phyloP scores from a whole-genome alignment of 75 land plant species.

The Sequoia sempervirens region DNA sequence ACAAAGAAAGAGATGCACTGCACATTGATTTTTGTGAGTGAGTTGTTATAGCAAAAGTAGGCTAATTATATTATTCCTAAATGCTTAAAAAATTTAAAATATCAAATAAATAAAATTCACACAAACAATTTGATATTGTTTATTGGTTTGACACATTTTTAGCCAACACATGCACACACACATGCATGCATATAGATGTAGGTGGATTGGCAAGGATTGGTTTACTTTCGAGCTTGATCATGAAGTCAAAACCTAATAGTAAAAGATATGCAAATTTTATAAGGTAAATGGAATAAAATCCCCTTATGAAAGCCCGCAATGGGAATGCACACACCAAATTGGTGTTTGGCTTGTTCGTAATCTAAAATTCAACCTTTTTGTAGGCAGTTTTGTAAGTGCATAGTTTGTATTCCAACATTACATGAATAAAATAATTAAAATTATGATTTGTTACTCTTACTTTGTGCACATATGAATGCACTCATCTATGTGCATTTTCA shows the following conservation, averaged over 20 bases:
- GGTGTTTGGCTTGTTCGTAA: no score
- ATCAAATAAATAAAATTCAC: not conserved
- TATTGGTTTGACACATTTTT: not conserved
- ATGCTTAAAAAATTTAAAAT: not conserved
- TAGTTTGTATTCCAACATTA: not conserved
- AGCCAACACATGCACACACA: not conserved
- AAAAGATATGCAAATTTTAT: no score
- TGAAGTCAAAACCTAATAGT: not conserved
- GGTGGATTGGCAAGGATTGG: not conserved
- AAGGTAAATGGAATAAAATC: not conserved
- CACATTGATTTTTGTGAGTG: not conserved
- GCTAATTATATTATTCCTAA: not conserved
- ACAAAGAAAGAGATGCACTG: not conserved
- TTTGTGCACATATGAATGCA: not conserved
- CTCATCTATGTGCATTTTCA: not conserved
- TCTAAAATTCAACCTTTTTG: not conserved
- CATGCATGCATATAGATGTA: no score
- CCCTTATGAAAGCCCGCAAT: no score
- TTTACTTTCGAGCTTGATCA: not conserved
- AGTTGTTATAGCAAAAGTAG: not conserved
- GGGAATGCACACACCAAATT: no score
- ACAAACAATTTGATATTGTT: not conserved
- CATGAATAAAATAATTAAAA: not conserved
- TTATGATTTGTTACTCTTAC: no score
- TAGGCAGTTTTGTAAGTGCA: not conserved